Conservation (phyloP, 768 basidiomycete genomes). For the Calocera cornea region DNA sequence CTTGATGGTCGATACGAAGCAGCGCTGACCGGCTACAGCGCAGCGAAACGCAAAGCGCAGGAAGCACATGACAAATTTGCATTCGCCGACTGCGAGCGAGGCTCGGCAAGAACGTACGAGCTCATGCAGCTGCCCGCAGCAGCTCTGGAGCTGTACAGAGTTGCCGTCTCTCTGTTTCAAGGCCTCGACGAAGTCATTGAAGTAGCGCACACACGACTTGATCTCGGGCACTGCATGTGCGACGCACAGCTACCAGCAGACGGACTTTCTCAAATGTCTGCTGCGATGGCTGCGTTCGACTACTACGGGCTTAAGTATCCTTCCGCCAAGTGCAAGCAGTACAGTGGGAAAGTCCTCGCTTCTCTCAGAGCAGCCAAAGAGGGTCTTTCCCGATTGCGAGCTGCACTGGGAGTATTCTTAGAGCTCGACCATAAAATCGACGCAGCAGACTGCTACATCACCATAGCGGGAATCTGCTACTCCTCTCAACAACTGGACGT, state of each 20-base stretch:
- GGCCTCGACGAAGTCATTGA: not conserved
- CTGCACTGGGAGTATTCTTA: not conserved
- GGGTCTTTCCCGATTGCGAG: not conserved
- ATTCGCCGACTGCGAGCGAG: not conserved
- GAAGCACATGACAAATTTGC: not conserved
- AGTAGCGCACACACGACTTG: not conserved
- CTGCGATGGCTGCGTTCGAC: not conserved
- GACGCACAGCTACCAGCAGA: not conserved
- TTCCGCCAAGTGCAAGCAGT: not conserved
- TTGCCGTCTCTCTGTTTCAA: not conserved
- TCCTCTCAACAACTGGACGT: not conserved
- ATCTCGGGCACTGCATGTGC: not conserved
- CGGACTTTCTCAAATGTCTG: not conserved
- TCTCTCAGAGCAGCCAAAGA: not conserved
- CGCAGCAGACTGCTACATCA: not conserved
- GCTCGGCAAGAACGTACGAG: not conserved
- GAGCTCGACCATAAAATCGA: not conserved
- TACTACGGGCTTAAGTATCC: not conserved
- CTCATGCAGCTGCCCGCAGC: not conserved
- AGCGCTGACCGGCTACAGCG: not conserved
- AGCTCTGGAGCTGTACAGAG: not conserved
- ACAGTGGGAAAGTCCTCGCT: not conserved
- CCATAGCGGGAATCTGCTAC: not conserved
- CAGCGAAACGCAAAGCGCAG: not conserved
- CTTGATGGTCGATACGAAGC: not conserved